Evolutionary conservation across 768 basidiomycete genomes (phyloP), one percentile per base, ranked within the genome.

Genomic region (Agrocybe praecox): DNA sequence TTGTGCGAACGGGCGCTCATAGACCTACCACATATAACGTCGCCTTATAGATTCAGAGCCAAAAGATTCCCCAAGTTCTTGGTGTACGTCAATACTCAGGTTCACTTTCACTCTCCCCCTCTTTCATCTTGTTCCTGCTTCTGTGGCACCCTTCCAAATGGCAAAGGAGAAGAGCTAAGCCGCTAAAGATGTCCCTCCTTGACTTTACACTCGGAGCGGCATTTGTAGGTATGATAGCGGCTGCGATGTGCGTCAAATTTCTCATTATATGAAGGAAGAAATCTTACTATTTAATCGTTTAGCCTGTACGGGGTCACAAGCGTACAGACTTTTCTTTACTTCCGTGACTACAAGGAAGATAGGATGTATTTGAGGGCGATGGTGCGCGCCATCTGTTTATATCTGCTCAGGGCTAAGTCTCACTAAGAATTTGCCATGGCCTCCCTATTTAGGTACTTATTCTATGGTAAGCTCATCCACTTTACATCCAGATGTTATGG

Each of bases 231-330:
- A 40, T 40, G 36, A 14, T 40, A 40, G 36, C 36, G 6, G 36
- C 36, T 14, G 36, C 36, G n/a, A 40, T 40, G 36, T 40, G 36
- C 3, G 36, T 40, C 12, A 40, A 6, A 15, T 40, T 40, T 40
- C 36, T 14, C 3, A 15, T 40, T 3, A 40, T 40, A n/a, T 52
- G n/a, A 12, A 15, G 36, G 36, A 15, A 40, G 12, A n/a, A 7
- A 34, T 34, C 33, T 7, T 7, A 15, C 46, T n/a, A n/a, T n/a
- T n/a, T 14, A 7, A 23, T 48, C 22, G 19, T 32, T 12, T 47
- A 62, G 61, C 26, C 53, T 62, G 12, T 62, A 62, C 26, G 61
- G 61, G 5, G 46, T 58, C 9, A 62, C 57, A 14, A 53, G 51
- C 15, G 54, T 57, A n/a, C 61, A 62, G 33, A 59, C 61, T 3